Evolutionary conservation across 1,284 basidiomycete genomes (phyloP).

Genomic region (Melampsora larici-populina): DNA sequence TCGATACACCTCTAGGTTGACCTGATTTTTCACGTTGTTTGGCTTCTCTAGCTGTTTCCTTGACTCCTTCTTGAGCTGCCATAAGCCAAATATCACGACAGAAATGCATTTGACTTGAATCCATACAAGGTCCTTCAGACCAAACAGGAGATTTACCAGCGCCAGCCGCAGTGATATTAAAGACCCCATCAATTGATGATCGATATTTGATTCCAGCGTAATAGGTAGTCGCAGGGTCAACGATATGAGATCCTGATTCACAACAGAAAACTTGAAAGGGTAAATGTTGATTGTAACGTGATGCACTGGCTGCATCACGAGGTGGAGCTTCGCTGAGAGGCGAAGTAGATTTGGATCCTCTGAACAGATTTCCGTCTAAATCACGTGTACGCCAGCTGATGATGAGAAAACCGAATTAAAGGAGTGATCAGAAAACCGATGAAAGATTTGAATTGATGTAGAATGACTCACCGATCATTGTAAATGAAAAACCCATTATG

Average conservation of each 20-base stretch:
- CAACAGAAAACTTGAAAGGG: conserved; percentile 97
- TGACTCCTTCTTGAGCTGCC: conserved; percentile 68
- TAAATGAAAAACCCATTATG: conserved; percentile 94
- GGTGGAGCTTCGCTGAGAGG: conserved; percentile 85
- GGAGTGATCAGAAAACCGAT: not conserved
- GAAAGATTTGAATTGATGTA: not conserved
- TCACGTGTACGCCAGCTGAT: conserved; percentile 89
- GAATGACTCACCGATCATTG: conserved; percentile 70
- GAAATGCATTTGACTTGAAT: conserved; percentile 91
- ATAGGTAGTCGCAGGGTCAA: conserved; percentile 88
- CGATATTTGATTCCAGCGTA: conserved; percentile 81
- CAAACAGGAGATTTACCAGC: conserved; percentile 57
- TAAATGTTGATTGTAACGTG: conserved; percentile 79
- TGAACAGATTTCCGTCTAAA: conserved; percentile 90
- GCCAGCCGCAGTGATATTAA: conserved; percentile 65
- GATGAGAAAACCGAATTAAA: conserved; percentile 10
- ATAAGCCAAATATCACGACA: conserved; percentile 87
- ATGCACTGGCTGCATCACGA: conserved; percentile 71
- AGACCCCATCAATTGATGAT: conserved; percentile 59
- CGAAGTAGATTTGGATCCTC: conserved; percentile 85
- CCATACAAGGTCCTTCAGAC: conserved; percentile 77
- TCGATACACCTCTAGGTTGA: conserved; percentile 43
- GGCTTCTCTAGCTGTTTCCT: conserved; percentile 52
- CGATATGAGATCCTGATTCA: conserved; percentile 88
- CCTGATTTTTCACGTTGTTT: conserved; percentile 45